Base-by-base conservation (phyloP, 2,329 filamentous ascomycete genomes). In the Sclerotinia nivalis region DNA sequence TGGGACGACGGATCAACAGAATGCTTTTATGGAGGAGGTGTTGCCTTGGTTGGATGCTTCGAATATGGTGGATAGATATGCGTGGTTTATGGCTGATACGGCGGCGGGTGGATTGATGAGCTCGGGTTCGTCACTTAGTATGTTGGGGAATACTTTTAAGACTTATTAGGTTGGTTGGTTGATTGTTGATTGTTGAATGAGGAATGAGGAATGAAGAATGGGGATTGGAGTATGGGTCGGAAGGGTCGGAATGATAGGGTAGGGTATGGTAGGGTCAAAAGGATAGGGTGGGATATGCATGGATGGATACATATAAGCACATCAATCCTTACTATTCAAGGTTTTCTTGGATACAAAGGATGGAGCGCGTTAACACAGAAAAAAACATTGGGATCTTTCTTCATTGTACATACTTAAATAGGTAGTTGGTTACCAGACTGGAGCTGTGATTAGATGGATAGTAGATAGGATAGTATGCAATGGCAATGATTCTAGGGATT, bases 31-130 rank as follows among this genome's bases (percentile, higher is more conserved):
- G 40, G 47, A 79, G 67, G 74, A 74, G 9, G 81, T 83, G 54
- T 79, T 83, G 74, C 78, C 79, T 3, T 84, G 80, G 78, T 79
- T 84, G 72, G 82, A 83, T 72, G 73, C 74, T 54, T 78, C 80
- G 37, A 13, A 54, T 37, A 70, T 60, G 37, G 64, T 71, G 6
- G 68, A 70, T 47, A 56, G 70, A n/a, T 71, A 71, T 56, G 65
- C 65, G 7, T 67, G 67, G 67, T 69, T 69, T 13, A 69, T 69
- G 67, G 67, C 67, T 4, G 31, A 50, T 13, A 55, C 22, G 0
- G 58, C 25, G 4, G 43, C 37, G 0, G 67, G 67, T 37, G 58
- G 52, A 0, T 55, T 69, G 49, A 64, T 69, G 67, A 20, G 58
- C 15, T 54, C 49, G 15, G 28, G 22, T 1, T 37, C 25, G 6